Base-by-base conservation (phyloP, 2,329 filamentous ascomycete species). In the Beauveria pseudobassiana region DNA sequence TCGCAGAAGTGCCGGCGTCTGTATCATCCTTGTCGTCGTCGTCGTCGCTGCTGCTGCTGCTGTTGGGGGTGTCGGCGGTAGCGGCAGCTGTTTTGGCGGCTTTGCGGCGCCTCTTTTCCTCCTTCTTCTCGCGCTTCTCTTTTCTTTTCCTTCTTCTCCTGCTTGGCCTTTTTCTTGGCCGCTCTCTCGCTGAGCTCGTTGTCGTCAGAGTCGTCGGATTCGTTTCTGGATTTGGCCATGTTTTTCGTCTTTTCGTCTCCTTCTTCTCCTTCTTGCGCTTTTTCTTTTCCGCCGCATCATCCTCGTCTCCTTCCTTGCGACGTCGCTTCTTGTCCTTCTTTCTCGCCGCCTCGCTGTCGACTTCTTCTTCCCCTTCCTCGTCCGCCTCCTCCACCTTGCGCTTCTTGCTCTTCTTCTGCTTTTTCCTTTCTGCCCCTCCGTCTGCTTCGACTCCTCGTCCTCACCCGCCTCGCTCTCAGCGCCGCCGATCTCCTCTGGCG, bases 71-170 rank as follows among this genome's bases (percentile, higher is more conserved):
- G 22, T 66, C 65, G 14, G 12, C 65, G 28, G 70, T 68, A 55
- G 66, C 64, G 16, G 22, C 65, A 24, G 70, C 69, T 57, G 66
- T 64, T 46, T 70, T 72, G 54, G 69, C 67, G 52, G 70, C 69
- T 53, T 77, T 76, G 48, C 74, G 76, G 61, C 71, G 72, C 26
- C 76, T 74, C 64, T 76, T 82, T 71, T 77, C 79, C 42, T 79
- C 77, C 68, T 82, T 85, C 68, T 80, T 80, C 67, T 78, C 76
- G 18, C 76, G 74, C 67, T 76, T 76, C 63, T 79, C 75, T 46
- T 65, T 70, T 74, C 67, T 78, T 76, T 6, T 76, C 77, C 45
- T 57, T 57, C 9, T 48, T 57, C 2, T 38, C 42, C 67, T 70
- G 70, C 50, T 73, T 69, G 61, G 67, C 72, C 48, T 68, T 69